Evolutionary conservation across 768 basidiomycete species (phyloP).

Genomic region (Tylopilus rubrobrunneus): DNA sequence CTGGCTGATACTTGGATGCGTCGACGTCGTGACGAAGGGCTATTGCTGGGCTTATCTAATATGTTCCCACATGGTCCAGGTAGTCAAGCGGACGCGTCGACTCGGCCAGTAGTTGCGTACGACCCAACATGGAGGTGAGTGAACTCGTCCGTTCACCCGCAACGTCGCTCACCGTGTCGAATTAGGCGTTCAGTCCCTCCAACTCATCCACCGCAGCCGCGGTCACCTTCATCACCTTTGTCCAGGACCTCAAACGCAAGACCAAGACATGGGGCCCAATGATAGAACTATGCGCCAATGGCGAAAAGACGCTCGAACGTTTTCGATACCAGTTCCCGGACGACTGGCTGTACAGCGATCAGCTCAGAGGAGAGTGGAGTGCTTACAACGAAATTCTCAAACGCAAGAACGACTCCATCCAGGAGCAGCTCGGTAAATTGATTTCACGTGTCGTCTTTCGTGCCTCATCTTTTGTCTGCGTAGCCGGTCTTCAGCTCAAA

Average conservation of each 20-base stretch:
- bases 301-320: conserved; percentile 95
- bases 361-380: conserved; percentile 96
- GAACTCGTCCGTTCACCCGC: background rate
- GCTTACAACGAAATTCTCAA: conserved; percentile 97
- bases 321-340: conserved; percentile 96
- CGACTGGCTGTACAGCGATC: conserved; percentile 98
- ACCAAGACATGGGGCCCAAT: conserved; percentile 95
- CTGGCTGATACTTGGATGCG: conserved; percentile 24
- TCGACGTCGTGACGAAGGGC: conserved; percentile 6
- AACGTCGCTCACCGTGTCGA: conserved; percentile 7
- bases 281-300: conserved; percentile 90
- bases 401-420: conserved; percentile 96
- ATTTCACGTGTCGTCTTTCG: conserved; percentile 4
- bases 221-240: conserved; percentile 98
- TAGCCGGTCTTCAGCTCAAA: conserved; percentile 96
- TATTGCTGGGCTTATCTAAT: conserved; percentile 18
- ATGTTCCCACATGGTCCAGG: conserved; percentile 15
- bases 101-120: conserved; percentile 5
- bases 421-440: conserved; percentile 87
- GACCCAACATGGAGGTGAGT: conserved; percentile 30
- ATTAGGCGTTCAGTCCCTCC: conserved; percentile 64
- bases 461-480: conserved; percentile 1
- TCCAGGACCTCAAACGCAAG: conserved; percentile 97
- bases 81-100: conserved; percentile 18
- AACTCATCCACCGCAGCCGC: conserved; percentile 96